Base-by-base conservation (phyloP, 2,329 filamentous ascomycete species). In the Alternaria metachromatica region DNA sequence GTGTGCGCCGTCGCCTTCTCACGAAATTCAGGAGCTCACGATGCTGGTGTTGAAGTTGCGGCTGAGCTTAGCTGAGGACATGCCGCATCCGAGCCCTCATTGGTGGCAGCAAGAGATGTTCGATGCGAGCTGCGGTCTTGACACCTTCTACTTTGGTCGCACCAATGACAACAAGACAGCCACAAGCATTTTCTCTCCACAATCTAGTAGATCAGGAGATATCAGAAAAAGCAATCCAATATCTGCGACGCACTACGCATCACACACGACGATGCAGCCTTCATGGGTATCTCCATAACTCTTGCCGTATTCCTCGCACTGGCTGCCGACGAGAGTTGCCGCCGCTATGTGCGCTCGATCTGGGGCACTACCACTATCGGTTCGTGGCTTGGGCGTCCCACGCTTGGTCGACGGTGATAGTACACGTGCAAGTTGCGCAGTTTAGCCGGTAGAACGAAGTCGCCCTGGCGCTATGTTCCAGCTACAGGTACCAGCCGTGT, bases 391-490 rank as follows among this genome's bases (percentile, higher is more conserved):
- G 59, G 56, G 57, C 66, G 57, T 45, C 51, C 21, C 54, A 69
- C 62, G 63, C 66, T 70, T 67, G 23, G 43, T 62, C 60, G 67
- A 68, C 56, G 64, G 65, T 70, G 60, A 64, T 66, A 46, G 60
- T 62, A 66, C 67, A 71, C 68, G 66, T 74, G 69, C 67, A 65
- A 26, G 30, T 50, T 58, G 53, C 55, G 49, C 60, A 66, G 44
- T 68, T 71, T 72, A 73, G 63, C 68, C 69, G 63, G 66, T 62
- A 45, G 50, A 58, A 49, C 46, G 44, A 68, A 63, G 49, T 44
- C 49, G 62, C 55, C n/a, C 37, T 26, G 37, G 23, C 23, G 37
- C 53, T 44, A 28, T 20, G 37, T 44, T 44, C 21, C 43, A 33
- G 45, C 56, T 63, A 43, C 61, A 67, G 63, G 61, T 63, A 70